Base-by-base conservation (phyloP, 176 grass and related monocot species). In the Bothriochloa decipiens region DNA sequence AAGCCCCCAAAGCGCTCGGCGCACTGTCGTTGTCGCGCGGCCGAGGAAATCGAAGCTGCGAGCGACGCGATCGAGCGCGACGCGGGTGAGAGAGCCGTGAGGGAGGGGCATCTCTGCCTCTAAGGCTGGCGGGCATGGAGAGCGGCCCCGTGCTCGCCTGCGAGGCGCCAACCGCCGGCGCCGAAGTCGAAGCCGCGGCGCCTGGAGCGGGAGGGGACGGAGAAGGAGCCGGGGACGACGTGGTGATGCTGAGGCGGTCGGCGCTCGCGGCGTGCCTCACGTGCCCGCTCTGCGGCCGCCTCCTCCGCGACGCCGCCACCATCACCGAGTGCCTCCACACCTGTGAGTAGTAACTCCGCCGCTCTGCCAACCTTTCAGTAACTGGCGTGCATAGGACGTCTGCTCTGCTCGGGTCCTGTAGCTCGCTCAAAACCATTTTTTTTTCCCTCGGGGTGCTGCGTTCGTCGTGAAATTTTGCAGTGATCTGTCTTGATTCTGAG, bases 261-360 rank as follows among this genome's bases (percentile, higher is more conserved):
- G 35, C 17, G 29, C 49, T 95, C 23, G 82, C 40, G 5, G 83
- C 65, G 39, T 84, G 88, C 90, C 77, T 95, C 32, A 92, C 85
- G 85, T 95, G 93, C 80, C 75, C 83, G 37, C 88, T 92, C 33
- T 95, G 93, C 85, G 29, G 78, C 81, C 88, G 78, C 33, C 86
- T 95, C 65, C 50, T 95, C 82, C 90, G 88, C 68, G 90, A 92
- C 79, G 90, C 93, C 35, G 71, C 83, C 80, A 95, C 93, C 90
- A 88, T 95, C 55, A 86, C 90, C 58, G 90, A 95, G 88, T 95
- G 93, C 80, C 93, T 95, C 72, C 93, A 95, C 88, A 92, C 90
- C 58, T 95, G 93, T 95, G 90, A 92, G 93, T 77, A 20, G 5
- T 4, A 4, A 4, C 4, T 42, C 22, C 41, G 7, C 70, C 8